Evolutionary conservation across 352 stramenopile species (phyloP), one percentile per base, ranked within the genome.

Genomic region (Phytophthora brassicae): DNA sequence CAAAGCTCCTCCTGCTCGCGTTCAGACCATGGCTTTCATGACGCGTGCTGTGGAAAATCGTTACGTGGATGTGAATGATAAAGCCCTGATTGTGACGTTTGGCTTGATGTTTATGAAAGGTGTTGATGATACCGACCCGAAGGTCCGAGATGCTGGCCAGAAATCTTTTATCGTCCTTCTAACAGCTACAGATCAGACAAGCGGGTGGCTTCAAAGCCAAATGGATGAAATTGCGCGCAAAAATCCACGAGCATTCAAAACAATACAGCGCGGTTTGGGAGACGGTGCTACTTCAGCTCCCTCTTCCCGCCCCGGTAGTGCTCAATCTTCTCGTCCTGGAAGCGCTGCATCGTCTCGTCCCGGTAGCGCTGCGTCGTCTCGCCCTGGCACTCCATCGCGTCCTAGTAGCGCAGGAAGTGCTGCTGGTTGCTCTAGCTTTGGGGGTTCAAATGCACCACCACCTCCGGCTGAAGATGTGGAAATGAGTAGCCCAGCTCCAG

Each of bases 101-200:
- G 86, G 72, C 7, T 54, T 60, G 3, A 64, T 91, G 33, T 90
- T 96, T 42, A 61, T 75, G 42, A 79, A 66, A 20, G 70, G 69
- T 7, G 81, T 95, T 31, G 79, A 92, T 33, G 87, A 96, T 46
- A 80, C 81, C 0, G 87, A 96, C 49, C 87, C 86, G 1, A 92
- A 77, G 7, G 82, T 94, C 5, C 81, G 83, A 8, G 92, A 95
- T 56, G 79, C 86, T 26, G 86, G 79, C 12, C 66, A 91, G 28
- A 84, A 90, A 9, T 71, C 77, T 4, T 80, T 93, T 14, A 62
- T 87, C 5, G 74, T 66, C 16, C 68, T 94, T 16, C 68, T 88
- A 20, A 82, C 89, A 52, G 66, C 69, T 24, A 81, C 69, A 6
- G 64, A 81, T 6, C 67, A 91, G 35, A 75, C 72, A 24, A 39